Percentiles rank a stretch among this genome's conserved stretches.
These are phyloP conservation scores for Phytopythium litorale DNA, from an alignment of 352 stramenopile genomes.

Conservation along the genomic window DNA sequence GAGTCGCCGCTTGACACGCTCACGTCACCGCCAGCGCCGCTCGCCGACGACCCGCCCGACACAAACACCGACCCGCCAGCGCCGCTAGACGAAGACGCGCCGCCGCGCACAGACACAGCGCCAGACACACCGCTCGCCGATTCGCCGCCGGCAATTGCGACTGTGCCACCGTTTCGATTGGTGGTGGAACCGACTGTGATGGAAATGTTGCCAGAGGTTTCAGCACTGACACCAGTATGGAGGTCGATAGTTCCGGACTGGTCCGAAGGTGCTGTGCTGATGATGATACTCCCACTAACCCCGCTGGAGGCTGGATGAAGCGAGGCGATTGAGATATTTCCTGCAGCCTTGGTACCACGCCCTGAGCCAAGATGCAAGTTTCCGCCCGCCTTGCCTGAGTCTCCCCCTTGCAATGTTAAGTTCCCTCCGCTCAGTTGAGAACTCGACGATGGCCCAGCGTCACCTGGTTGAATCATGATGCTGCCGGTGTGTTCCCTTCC, in stretches of 20 bases:
- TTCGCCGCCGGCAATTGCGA: background rate
- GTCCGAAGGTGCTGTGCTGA: background rate
- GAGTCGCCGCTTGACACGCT: conserved; percentile 12
- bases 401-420: conserved; percentile 10
- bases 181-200: background rate
- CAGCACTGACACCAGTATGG: background rate
- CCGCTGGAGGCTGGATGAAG: background rate
- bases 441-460: background rate
- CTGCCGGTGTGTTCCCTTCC: background rate
- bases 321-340: background rate
- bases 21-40: conserved; percentile 1
- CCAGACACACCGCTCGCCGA: background rate
- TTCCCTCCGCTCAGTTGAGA: background rate
- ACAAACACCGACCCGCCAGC: conserved; percentile 2
- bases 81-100: conserved; percentile 2
- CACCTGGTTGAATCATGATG: conserved; percentile 4
- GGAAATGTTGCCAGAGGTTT: background rate
- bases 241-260: background rate
- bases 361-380: conserved; percentile 6
- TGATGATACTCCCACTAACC: background rate
- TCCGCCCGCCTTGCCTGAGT: conserved; percentile 1
- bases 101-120: background rate
- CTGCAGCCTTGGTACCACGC: background rate
- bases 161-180: background rate
- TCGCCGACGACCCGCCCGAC: background rate